A percentile compares a stretch with the other conserved stretches of the same genome.
Conservation (phyloP, 1,139 yeast genomes). For the Kodamaea ohmeri region DNA sequence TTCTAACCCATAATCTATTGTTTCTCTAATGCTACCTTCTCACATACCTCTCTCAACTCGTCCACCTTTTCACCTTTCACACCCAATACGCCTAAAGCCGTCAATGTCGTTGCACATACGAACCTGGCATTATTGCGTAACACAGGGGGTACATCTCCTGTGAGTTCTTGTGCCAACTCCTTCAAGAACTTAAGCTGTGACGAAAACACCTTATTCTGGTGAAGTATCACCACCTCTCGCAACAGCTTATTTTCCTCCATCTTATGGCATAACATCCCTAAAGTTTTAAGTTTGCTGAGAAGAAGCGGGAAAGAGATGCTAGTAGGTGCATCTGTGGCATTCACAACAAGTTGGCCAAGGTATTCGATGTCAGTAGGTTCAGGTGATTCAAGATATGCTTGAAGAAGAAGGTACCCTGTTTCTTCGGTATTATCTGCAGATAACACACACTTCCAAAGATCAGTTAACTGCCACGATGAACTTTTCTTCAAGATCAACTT, state of each 20-base stretch:
- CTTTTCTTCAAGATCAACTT: conserved; percentile 24
- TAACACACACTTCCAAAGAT: conserved; percentile 21
- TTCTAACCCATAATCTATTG: no score
- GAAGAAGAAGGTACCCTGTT: conserved; percentile 18
- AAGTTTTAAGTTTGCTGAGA: conserved; percentile 30
- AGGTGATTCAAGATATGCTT: conserved; percentile 13
- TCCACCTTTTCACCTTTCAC: conserved; percentile 3
- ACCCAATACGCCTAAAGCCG: conserved; percentile 8
- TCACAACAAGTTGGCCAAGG: conserved; percentile 14
- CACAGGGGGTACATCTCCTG: conserved; percentile 10
- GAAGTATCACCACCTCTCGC: neutral
- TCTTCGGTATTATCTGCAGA: conserved; percentile 13
- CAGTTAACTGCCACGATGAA: conserved; percentile 14
- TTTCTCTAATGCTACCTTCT: conserved; percentile 1
- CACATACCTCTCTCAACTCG: conserved; percentile 5
- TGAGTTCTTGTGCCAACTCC: conserved; percentile 6
- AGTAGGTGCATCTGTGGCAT: conserved; percentile 11
- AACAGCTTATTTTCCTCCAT: neutral
- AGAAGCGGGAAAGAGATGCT: conserved; percentile 11
- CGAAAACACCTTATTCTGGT: conserved; percentile 5
- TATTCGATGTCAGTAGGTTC: conserved; percentile 5
- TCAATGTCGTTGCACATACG: conserved; percentile 30
- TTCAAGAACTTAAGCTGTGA: conserved; percentile 13
- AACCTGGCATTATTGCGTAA: conserved; percentile 35
- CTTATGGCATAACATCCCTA: conserved; percentile 25